Conservation (phyloP, 768 basidiomycete genomes). For the Pluteus cervinus region DNA sequence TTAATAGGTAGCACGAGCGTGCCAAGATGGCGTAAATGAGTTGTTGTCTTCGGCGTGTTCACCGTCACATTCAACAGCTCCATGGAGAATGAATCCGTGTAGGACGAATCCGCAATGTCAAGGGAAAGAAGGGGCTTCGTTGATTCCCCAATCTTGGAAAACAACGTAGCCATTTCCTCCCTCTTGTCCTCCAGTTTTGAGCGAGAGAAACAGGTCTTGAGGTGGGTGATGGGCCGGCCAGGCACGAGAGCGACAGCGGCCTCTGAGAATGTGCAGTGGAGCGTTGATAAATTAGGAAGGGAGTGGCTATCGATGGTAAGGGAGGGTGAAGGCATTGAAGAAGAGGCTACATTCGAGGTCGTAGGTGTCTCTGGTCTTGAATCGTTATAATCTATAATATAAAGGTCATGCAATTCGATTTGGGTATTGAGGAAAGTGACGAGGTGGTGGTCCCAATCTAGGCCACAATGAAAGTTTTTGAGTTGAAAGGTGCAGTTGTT, state of each 20-base stretch:
- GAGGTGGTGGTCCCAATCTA: slow-evolving; percentile 57
- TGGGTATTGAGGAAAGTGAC: slow-evolving; percentile 47
- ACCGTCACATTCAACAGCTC: slow-evolving; percentile 43
- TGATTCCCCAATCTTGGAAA: slow-evolving; percentile 40
- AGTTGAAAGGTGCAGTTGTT: slow-evolving; percentile 44
- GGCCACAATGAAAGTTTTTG: slow-evolving; percentile 57
- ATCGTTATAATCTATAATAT: slow-evolving; percentile 39
- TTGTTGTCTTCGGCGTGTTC: slow-evolving; percentile 22
- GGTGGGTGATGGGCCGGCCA: slow-evolving; percentile 48
- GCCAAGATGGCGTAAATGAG: slow-evolving; percentile 51
- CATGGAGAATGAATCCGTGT: slow-evolving; percentile 47
- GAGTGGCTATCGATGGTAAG: slow-evolving; percentile 20
- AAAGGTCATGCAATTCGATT: slow-evolving; percentile 41
- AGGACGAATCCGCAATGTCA: slow-evolving; percentile 58
- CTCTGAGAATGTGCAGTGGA: slow-evolving; percentile 67
- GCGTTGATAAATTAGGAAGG: slow-evolving; percentile 42
- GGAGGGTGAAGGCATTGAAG: slow-evolving; percentile 7
- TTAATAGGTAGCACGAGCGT: slow-evolving; percentile 58
- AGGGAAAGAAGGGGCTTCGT: slow-evolving; percentile 41
- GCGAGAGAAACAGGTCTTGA: slow-evolving; percentile 66
- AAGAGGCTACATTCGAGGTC: slow-evolving; percentile 18
- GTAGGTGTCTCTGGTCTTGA: slow-evolving; percentile 9
- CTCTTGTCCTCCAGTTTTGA: slow-evolving; percentile 42
- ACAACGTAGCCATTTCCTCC: slow-evolving; percentile 42
- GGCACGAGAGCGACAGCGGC: slow-evolving; percentile 54